Base-by-base conservation (phyloP, 441 rosid genomes). In the Gossypium gossypioides region DNA sequence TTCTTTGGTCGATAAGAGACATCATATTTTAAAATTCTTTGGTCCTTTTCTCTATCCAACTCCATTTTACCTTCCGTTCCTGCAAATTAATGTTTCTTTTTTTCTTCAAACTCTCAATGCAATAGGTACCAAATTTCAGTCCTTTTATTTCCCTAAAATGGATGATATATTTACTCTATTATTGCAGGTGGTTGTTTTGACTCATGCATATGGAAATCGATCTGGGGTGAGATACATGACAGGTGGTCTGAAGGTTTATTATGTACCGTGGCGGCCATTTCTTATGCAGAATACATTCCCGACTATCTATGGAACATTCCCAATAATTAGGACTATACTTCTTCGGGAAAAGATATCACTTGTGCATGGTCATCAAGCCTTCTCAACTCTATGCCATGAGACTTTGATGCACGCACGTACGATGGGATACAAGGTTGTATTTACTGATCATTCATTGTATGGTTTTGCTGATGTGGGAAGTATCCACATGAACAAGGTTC, bases 301-400 rank as follows among this genome's bases (percentile, higher is more conserved):
- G 1, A 90, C 93, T 1, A 70, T 90, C 67, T 92, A 87, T 16
- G 95, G 89, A 37, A 90, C 93, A 1, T 81, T 92, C 68, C 93
- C 95, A 29, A 84, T 92, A 78, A 76, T 92, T 9, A 86, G 97
- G 69, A 86, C 86, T 37, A 86, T 90, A 66, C 96, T 92, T 52
- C 51, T 81, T 64, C 89, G 99, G 60, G 97, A 95, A 84, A 87
- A 75, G 37, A 91, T 92, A 71, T 84, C 95, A 0, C 73, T 95
- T 67, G 96, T 92, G 80, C 98, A 92, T 72, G 99, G 95, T 18
- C 99, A 95, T 82, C 97, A 89, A 80, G 99, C 99, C 75, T 92
- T 95, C 83, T 95, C 97, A 2, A 92, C 96, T 13, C 93, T 95
- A 42, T 92, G 97, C 79, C 99, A 95, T n/a, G 97, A 92, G 83